phyloP scores from a whole-genome alignment of 257 asterid genomes.

The Plantago ovata region DNA sequence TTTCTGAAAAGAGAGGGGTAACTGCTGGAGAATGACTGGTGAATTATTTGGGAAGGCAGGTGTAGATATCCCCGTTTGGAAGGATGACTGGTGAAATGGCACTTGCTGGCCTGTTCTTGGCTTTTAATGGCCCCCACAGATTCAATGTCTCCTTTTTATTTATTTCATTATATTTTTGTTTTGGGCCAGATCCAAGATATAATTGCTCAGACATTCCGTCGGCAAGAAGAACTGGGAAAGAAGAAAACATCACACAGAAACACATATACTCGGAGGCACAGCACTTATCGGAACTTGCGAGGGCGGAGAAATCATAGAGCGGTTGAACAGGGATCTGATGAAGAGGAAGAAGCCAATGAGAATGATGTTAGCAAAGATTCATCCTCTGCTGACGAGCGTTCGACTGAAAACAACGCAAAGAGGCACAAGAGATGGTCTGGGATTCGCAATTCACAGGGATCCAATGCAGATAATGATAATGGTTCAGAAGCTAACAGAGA shows the following conservation, averaged over 20 bases:
- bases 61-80: too few relatives aligned
- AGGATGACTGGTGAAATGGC: neutral
- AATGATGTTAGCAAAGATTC: slow-evolving; percentile 80
- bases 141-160: slow-evolving; percentile 6
- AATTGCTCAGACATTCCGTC: slow-evolving; percentile 78
- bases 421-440: slow-evolving; percentile 66
- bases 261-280: slow-evolving; percentile 57
- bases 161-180: slow-evolving; percentile 14
- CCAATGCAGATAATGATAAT: slow-evolving; percentile 61
- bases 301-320: slow-evolving; percentile 59
- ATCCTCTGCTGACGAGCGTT: slow-evolving; percentile 77
- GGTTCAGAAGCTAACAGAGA: slow-evolving; percentile 67
- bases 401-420: slow-evolving; percentile 63
- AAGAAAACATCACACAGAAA: slow-evolving; percentile 63
- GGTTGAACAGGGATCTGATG: slow-evolving; percentile 72
- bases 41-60: too few relatives aligned
- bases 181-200: slow-evolving; percentile 84
- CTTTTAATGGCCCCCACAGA: slow-evolving; percentile 12
- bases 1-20: too few relatives aligned
- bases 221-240: slow-evolving; percentile 96
- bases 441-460: slow-evolving; percentile 57
- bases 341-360: slow-evolving; percentile 71
- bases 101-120: slow-evolving; percentile 6
- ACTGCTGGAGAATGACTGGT: too few relatives aligned
- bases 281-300: slow-evolving; percentile 56